phyloP scores from a whole-genome alignment of 176 grass and related monocot species.

The Triticum timopheevii region DNA sequence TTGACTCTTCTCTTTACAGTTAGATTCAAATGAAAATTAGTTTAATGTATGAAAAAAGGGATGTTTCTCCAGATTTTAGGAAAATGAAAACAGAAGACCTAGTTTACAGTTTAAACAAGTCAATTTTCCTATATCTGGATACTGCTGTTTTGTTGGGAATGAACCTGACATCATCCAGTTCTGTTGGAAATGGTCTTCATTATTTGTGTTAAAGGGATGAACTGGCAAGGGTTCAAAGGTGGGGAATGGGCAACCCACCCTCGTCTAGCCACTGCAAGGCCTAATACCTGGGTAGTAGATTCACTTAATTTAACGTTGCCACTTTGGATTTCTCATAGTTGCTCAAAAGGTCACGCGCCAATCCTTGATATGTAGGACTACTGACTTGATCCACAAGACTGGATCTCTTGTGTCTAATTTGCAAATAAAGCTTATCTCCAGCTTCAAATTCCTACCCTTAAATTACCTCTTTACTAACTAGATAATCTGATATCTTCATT shows the following conservation, averaged over 20 bases:
- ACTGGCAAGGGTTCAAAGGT: neutral
- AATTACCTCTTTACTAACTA: neutral
- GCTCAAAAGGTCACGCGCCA: neutral
- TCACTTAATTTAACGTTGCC: neutral
- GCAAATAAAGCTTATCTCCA: neutral
- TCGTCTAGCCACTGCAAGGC: neutral
- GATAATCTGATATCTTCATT: neutral
- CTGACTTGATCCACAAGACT: neutral
- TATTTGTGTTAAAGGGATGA: neutral
- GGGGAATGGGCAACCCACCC: neutral
- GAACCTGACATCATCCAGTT: neutral
- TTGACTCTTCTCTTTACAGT: neutral
- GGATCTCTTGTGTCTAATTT: neutral
- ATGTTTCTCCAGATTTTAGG: neutral
- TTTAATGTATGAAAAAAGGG: neutral
- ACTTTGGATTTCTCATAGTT: constrained; percentile 6
- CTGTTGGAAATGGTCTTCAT: neutral
- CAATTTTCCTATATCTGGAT: neutral
- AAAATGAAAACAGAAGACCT: neutral
- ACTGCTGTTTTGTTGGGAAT: neutral
- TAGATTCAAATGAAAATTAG: neutral
- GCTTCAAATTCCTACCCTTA: neutral
- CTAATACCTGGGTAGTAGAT: neutral
- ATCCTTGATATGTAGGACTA: neutral
- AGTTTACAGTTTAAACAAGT: neutral